Percentiles rank a stretch among this genome's conserved stretches.
Conservation (phyloP, 2,329 filamentous ascomycete genomes). For the Pleurostoma richardsiae region DNA sequence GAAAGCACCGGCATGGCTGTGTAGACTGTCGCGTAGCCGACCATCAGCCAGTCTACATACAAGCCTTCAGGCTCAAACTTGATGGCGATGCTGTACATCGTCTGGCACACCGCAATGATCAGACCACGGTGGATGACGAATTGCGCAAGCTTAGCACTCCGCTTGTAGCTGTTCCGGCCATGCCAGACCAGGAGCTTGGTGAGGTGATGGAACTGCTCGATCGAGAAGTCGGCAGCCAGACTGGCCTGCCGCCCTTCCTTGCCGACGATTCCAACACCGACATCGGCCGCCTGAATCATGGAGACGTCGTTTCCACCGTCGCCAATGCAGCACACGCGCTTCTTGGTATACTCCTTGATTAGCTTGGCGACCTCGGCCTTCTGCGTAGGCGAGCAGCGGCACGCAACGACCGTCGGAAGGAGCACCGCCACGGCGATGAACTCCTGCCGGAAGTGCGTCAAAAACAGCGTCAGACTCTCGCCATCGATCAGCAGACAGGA, state of each 20-base stretch:
- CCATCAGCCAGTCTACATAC: conserved; percentile 94
- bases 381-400: conserved; percentile 92
- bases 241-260: conserved; percentile 96
- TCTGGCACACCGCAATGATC: conserved; percentile 94
- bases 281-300: conserved; percentile 98
- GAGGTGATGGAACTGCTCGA: conserved; percentile 90
- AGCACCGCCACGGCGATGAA: conserved; percentile 87
- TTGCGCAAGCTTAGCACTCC: conserved; percentile 89
- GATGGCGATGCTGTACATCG: conserved; percentile 91
- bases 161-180: conserved; percentile 94
- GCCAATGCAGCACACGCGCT: conserved; percentile 94
- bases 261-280: conserved; percentile 95
- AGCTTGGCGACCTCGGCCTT: conserved; percentile 91
- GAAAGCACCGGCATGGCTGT: conserved; percentile 91
- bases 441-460: conserved; percentile 74
- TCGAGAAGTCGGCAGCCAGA: conserved; percentile 92
- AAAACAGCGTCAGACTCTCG: conserved; percentile 78
- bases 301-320: conserved; percentile 98
- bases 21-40: conserved; percentile 94
- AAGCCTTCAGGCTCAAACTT: conserved; percentile 90
- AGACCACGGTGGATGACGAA: conserved; percentile 97
- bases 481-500: conserved; percentile 89
- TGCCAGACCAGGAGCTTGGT: conserved; percentile 99
- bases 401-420: conserved; percentile 89
- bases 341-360: conserved; percentile 87